These are phyloP conservation scores for Boletus coccyginus DNA, from an alignment of 768 basidiomycete genomes.

Conservation along the genomic window DNA sequence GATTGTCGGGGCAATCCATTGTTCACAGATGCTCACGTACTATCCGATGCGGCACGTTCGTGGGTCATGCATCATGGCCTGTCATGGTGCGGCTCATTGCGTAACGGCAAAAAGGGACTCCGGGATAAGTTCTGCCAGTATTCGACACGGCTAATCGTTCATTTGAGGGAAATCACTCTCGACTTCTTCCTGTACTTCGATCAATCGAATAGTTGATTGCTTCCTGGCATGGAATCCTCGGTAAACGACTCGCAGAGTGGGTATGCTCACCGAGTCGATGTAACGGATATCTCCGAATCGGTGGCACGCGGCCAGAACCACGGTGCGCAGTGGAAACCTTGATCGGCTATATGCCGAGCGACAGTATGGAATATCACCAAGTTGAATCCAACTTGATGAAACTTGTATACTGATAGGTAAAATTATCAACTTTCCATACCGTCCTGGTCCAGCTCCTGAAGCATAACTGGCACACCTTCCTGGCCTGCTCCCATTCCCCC, in stretches of 20 bases:
- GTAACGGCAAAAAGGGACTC: background rate
- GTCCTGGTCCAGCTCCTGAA: conserved; percentile 45
- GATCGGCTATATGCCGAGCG: background rate
- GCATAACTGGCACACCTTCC: conserved; percentile 25
- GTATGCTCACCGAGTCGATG: background rate
- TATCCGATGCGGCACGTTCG: background rate
- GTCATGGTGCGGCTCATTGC: background rate
- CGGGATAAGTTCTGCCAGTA: background rate
- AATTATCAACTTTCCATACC: conserved; percentile 33
- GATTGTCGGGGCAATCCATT: background rate
- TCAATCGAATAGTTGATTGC: conserved; percentile 1
- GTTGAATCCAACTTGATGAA: background rate
- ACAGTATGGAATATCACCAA: background rate
- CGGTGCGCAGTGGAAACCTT: background rate
- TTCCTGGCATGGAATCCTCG: background rate
- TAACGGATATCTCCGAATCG: background rate
- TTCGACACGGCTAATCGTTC: conserved; percentile 1
- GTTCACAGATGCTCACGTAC: conserved; percentile 14
- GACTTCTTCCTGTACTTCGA: conserved; percentile 3
- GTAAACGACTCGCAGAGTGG: background rate
- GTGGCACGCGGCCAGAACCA: background rate
- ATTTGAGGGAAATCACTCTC: conserved; percentile 4
- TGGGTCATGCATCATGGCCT: background rate
- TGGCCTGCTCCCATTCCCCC: conserved; percentile 7
- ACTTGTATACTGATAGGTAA: background rate